A percentile compares a stretch with the other conserved stretches of the same genome.
phyloP scores from a whole-genome alignment of 2,329 filamentous ascomycete species.

The Calonectria pseudoreteaudii region DNA sequence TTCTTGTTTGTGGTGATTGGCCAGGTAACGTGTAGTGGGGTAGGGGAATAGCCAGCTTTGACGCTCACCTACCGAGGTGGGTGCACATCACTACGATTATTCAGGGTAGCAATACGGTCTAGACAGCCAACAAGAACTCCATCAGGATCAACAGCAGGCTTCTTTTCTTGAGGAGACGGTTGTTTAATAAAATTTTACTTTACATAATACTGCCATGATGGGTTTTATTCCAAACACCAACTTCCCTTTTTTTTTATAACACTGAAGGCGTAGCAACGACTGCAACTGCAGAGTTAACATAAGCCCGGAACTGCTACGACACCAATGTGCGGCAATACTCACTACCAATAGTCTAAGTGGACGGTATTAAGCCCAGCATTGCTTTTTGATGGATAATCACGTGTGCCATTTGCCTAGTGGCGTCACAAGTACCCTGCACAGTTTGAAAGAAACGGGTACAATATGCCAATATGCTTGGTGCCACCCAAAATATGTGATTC shows the following conservation, averaged over 20 bases:
- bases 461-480: neutral
- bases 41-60: neutral
- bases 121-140: neutral
- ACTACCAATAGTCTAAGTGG: too few relatives aligned
- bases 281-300: too few relatives aligned
- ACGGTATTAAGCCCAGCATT: too few relatives aligned
- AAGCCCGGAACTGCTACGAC: neutral
- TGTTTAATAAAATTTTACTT: neutral
- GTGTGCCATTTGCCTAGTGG: neutral
- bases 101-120: neutral
- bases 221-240: too few relatives aligned
- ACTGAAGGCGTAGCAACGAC: too few relatives aligned
- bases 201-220: too few relatives aligned
- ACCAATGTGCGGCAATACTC: neutral
- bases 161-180: neutral
- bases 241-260: too few relatives aligned
- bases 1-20: conserved; percentile 32
- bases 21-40: conserved; percentile 5
- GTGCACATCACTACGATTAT: neutral
- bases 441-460: neutral
- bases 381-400: neutral
- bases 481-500: neutral
- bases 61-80: neutral
- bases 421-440: neutral
- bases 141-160: neutral